Evolutionary conservation across 345 rosid species (phyloP), one percentile per base, ranked within the genome.

Genomic region (Bretschneidera sinensis): DNA sequence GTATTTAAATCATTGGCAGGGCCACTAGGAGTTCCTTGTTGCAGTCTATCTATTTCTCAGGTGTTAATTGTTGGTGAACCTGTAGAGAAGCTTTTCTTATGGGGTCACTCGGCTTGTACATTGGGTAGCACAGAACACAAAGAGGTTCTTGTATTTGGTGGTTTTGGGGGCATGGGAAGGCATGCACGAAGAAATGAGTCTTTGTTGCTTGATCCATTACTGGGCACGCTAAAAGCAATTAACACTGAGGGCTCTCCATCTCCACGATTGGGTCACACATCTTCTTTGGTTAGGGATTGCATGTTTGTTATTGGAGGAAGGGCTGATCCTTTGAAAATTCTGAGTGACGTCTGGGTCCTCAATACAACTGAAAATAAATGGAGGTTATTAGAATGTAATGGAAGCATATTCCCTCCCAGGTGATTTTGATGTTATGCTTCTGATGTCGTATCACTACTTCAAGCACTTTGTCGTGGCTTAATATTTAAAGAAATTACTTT

Each of bases 131-230:
- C 48, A 23, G 56, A 61, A 43, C 33, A 0, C 13, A 63, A 67
- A 58, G 62, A 73, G 48, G 52, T 92, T 77, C 68, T 87, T 14
- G 70, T 87, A 24, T 87, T 89, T 82, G 95, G 97, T 74, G 97
- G 98, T 24, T 92, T 92, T 80, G 97, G 98, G 45, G 97, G 98
- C 6, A 60, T 77, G 35, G 98, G 98, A 64, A 85, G 91, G 68
- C 96, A 92, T 81, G 85, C 89, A 54, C 82, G 97, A 33, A 84
- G 92, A 75, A 84, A 87, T 22, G 94, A 85, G 58, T 67, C 78
- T 60, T 73, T 85, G 39, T 59, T 87, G 56, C 79, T 92, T 54
- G 83, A 87, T 68, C 89, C 91, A 20, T 71, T 71, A 19, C 52
- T 56, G 63, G 92, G 88, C 6, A 63, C 48, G 6, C 56, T 89